Percentiles rank a stretch among this genome's conserved stretches.
Conservation (phyloP, 2,329 filamentous ascomycete genomes). For the Xylariaceae sp. region DNA sequence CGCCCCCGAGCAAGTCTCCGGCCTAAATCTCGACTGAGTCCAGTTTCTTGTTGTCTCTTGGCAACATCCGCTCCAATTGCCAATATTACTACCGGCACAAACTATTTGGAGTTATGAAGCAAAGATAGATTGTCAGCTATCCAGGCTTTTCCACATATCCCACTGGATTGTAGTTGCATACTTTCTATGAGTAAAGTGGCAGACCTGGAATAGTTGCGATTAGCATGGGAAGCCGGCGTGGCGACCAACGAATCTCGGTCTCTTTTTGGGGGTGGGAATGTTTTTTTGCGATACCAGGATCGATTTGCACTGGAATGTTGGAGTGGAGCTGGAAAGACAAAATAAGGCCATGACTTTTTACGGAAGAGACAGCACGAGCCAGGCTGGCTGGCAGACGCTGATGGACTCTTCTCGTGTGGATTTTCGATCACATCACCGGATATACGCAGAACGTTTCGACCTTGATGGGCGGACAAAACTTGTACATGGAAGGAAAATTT, state of each 20-base stretch:
- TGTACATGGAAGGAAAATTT: conserved; percentile 31
- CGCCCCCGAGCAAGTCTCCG: conserved; percentile 56
- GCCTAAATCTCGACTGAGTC: conserved; percentile 35
- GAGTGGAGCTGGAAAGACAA: conserved; percentile 37
- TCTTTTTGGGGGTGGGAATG: not conserved
- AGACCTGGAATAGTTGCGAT: no score
- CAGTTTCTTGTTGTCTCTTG: no score
- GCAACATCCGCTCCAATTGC: conserved; percentile 13
- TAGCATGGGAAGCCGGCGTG: conserved; percentile 27
- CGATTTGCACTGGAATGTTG: conserved; percentile 26
- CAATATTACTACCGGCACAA: conserved; percentile 28
- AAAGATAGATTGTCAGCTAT: conserved; percentile 36
- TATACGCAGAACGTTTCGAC: conserved; percentile 24
- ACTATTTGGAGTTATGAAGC: conserved; percentile 33
- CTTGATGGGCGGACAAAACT: conserved; percentile 24
- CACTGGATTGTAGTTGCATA: no score
- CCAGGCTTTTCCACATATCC: conserved; percentile 33
- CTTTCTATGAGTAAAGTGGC: no score
- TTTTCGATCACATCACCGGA: conserved; percentile 7
- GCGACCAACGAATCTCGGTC: no score
- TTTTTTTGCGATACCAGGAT: conserved; percentile 14
- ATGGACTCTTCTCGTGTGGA: conserved; percentile 9
- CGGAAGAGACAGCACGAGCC: conserved; percentile 16
- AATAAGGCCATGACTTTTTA: conserved; percentile 24
- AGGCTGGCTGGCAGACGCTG: conserved; percentile 20